Percentiles rank a stretch among this genome's conserved stretches.
phyloP scores from a whole-genome alignment of 108 stramenopile genomes.

The Nannochloropsis salina region DNA sequence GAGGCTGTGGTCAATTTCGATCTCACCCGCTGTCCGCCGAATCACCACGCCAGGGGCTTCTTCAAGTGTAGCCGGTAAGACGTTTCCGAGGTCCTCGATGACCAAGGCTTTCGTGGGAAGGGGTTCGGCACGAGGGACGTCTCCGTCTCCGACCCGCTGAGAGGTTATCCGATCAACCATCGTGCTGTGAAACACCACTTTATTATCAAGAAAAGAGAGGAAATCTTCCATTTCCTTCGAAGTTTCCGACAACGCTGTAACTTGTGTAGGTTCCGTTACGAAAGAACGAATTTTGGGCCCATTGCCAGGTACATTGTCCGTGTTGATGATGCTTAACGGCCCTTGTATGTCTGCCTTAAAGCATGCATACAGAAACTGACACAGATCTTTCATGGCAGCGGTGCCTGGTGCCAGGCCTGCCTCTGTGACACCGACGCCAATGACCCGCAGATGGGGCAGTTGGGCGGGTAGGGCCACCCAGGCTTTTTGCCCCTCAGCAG shows the following conservation, averaged over 20 bases:
- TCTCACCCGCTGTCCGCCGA: constrained; percentile 30
- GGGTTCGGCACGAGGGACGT: constrained; percentile 71
- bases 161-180: constrained; percentile 89
- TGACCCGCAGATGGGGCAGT: constrained; percentile 53
- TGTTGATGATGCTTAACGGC: constrained; percentile 62
- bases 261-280: constrained; percentile 47
- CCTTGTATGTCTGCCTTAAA: constrained; percentile 31
- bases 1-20: constrained; percentile 66
- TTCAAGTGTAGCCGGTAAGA: background rate
- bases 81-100: constrained; percentile 41
- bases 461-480: constrained; percentile 47
- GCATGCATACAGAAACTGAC: constrained; percentile 48
- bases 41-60: constrained; percentile 7
- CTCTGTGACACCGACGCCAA: constrained; percentile 79
- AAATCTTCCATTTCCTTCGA: background rate
- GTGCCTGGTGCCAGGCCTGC: constrained; percentile 67
- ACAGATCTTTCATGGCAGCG: constrained; percentile 65
- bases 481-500: constrained; percentile 53
- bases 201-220: constrained; percentile 17
- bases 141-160: constrained; percentile 55
- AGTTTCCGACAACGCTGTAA: background rate
- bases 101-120: constrained; percentile 73
- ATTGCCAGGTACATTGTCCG: constrained; percentile 79
- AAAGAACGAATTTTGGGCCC: constrained; percentile 61
- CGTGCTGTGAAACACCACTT: constrained; percentile 67